Conservation (phyloP, 2,329 filamentous ascomycete species). For the Ceratocystis lukuohia region DNA sequence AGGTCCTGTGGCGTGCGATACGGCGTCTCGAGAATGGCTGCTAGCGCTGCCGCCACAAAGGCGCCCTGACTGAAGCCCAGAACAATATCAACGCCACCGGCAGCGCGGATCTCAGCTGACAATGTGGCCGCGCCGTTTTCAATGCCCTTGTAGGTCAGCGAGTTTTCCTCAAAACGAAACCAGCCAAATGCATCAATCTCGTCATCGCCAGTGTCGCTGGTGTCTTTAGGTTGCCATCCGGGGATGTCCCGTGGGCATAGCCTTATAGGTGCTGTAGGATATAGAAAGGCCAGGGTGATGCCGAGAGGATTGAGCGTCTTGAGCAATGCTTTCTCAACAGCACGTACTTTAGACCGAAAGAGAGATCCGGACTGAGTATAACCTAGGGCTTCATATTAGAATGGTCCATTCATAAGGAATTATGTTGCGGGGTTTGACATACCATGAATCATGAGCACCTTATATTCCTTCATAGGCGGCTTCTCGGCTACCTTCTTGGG, state of each 20-base stretch:
- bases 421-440: conserved; percentile 20
- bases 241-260: conserved; percentile 55
- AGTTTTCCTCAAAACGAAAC: conserved; percentile 59
- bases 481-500: conserved; percentile 16
- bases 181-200: conserved; percentile 60
- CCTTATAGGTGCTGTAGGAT: conserved; percentile 54
- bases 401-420: not conserved
- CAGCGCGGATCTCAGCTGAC: conserved; percentile 45
- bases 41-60: conserved; percentile 57
- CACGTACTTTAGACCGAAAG: conserved; percentile 80
- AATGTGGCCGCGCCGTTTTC: conserved; percentile 53
- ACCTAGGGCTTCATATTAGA: conserved; percentile 34
- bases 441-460: conserved; percentile 69
- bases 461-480: conserved; percentile 37
- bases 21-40: conserved; percentile 52
- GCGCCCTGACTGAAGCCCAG: conserved; percentile 76
- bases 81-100: conserved; percentile 62
- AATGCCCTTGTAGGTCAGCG: conserved; percentile 51
- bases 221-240: conserved; percentile 42
- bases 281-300: conserved; percentile 44
- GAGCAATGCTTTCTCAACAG: conserved; percentile 63
- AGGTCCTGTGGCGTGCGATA: conserved; percentile 23
- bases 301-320: conserved; percentile 55
- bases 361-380: conserved; percentile 80
- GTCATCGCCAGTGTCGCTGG: conserved; percentile 28